phyloP scores from a whole-genome alignment of 306 rosid genomes.

The Quercus agrifolia region DNA sequence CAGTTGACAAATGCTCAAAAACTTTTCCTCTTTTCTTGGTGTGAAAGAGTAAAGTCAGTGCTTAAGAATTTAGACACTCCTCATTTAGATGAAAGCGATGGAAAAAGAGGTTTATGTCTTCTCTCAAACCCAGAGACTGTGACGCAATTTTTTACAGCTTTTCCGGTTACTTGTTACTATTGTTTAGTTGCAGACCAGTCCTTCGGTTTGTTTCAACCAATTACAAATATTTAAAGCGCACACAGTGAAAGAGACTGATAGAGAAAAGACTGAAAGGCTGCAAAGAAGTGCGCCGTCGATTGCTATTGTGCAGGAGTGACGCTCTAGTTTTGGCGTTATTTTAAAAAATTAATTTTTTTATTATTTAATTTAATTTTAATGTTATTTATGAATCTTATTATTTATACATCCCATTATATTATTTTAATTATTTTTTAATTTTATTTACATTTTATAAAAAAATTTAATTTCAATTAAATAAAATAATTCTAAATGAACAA shows the following conservation, averaged over 20 bases:
- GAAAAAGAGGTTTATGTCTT: constrained; percentile 8
- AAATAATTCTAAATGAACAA: fast-evolving
- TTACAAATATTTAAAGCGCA: not conserved
- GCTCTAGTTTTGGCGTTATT: too few species aligned
- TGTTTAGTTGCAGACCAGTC: not conserved
- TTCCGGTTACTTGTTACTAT: not conserved
- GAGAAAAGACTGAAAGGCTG: not conserved
- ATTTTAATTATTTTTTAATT: too few species aligned
- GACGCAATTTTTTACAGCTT: constrained; percentile 4
- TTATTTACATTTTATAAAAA: fast-evolving
- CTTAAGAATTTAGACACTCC: not conserved
- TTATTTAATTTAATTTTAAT: too few species aligned
- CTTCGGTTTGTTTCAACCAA: not conserved
- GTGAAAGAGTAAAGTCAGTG: not conserved
- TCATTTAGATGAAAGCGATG: not conserved
- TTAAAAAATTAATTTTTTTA: too few species aligned
- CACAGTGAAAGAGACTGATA: not conserved
- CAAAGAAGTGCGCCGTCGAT: not conserved
- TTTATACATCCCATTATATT: fast-evolving
- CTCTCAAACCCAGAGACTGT: constrained; percentile 17
- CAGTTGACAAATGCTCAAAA: not conserved
- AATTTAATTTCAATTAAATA: fast-evolving
- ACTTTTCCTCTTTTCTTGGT: not conserved
- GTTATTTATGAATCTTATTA: fast-evolving
- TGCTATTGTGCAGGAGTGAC: not conserved